These are phyloP conservation scores for Leishmania major DNA, from an alignment of 208 protist species.

Conservation along the genomic window DNA sequence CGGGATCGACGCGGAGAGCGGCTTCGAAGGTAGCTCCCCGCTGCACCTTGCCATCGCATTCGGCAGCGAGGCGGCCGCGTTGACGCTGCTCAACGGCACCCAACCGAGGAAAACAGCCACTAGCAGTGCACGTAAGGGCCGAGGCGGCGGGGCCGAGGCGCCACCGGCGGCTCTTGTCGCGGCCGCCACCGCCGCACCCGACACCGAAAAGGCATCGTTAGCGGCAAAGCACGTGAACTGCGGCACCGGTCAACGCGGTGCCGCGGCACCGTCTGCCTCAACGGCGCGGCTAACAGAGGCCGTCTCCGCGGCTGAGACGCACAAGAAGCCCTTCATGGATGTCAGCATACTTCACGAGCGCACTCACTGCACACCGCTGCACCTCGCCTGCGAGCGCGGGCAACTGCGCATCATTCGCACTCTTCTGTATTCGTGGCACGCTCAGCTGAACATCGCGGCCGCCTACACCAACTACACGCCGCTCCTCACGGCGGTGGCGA, in stretches of 20 bases:
- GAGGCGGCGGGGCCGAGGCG: not conserved
- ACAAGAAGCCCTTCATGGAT: constrained; percentile 50
- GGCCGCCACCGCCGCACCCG: not conserved
- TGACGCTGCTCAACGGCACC: constrained; percentile 50
- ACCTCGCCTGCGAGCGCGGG: constrained; percentile 80
- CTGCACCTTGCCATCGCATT: constrained; percentile 76
- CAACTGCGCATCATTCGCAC: constrained; percentile 50
- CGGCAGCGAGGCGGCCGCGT: constrained; percentile 58
- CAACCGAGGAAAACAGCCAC: constrained; percentile 19
- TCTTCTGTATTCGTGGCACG: constrained; percentile 58
- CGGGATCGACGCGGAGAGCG: constrained; percentile 59
- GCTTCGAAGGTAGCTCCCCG: constrained; percentile 65
- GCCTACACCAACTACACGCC: constrained; percentile 64
- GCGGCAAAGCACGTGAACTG: not conserved
- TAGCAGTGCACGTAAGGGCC: not conserved
- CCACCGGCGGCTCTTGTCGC: not conserved
- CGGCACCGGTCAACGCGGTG: not conserved
- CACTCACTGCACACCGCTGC: constrained; percentile 69
- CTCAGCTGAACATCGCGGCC: constrained; percentile 58
- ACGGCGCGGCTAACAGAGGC: not conserved
- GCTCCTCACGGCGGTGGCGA: constrained; percentile 63
- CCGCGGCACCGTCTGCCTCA: not conserved
- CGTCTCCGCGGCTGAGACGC: not conserved
- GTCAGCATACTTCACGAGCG: constrained; percentile 73
- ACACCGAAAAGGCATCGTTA: not conserved